Percentiles rank a stretch among this genome's conserved stretches.
These are phyloP conservation scores for Apiospora kogelbergensis DNA, from an alignment of 2,329 filamentous ascomycete genomes.

Conservation along the genomic window DNA sequence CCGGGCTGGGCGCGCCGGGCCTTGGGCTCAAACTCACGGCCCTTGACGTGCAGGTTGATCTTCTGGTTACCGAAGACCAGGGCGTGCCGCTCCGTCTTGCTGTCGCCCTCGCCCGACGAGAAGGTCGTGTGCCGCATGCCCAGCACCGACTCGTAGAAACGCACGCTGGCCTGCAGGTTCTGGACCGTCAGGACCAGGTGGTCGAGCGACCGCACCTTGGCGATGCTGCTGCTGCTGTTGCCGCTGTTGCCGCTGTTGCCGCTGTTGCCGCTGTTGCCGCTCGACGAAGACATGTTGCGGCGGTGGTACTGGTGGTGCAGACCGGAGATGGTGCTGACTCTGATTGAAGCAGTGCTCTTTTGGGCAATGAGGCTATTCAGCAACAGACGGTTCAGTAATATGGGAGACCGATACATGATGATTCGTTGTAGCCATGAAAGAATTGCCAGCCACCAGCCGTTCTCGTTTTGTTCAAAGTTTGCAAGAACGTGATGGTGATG, in stretches of 20 bases:
- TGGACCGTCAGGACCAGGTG: constrained; percentile 61
- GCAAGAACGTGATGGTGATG: neutral
- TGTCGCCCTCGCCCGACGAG: constrained; percentile 28
- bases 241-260: too few relatives aligned
- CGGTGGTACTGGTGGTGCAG: neutral
- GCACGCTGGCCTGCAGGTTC: constrained; percentile 46
- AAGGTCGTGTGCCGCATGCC: constrained; percentile 59
- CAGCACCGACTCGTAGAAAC: constrained; percentile 55
- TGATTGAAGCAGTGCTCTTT: neutral
- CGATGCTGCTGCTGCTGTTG: constrained; percentile 12
- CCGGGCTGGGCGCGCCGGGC: constrained; percentile 53
- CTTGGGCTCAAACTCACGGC: constrained; percentile 61
- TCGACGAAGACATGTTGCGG: neutral
- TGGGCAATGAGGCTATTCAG: neutral
- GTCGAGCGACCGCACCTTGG: constrained; percentile 49
- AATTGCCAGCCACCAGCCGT: neutral
- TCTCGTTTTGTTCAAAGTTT: neutral
- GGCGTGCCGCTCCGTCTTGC: constrained; percentile 41
- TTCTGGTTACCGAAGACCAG: constrained; percentile 59
- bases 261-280: too few relatives aligned
- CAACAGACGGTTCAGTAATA: neutral
- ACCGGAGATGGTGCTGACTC: neutral
- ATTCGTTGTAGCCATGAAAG: neutral
- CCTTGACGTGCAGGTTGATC: constrained; percentile 60
- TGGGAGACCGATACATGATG: neutral